Conservation (phyloP, 73 alveolate genomes). For the Blepharisma japonicum region DNA sequence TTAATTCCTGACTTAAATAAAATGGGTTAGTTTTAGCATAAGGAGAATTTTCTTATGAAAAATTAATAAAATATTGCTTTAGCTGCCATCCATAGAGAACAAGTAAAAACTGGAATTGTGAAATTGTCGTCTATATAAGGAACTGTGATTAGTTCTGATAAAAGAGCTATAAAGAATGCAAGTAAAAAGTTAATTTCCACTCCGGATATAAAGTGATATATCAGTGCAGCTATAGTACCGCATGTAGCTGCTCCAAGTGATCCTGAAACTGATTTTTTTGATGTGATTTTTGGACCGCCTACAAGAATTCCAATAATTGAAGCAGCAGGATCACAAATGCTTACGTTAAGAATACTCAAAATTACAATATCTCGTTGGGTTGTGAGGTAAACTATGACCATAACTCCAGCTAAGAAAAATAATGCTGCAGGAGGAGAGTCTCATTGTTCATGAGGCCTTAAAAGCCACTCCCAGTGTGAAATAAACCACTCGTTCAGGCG, state of each 20-base stretch:
- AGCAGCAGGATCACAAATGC: conserved; percentile 23
- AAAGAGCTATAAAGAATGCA: not conserved
- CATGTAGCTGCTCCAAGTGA: conserved; percentile 19
- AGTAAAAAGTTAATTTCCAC: not conserved
- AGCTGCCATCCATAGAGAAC: not conserved
- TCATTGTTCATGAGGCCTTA: conserved; percentile 11
- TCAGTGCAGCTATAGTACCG: not conserved
- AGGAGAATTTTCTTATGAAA: not conserved
- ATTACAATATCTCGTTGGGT: not conserved
- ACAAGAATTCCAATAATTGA: not conserved
- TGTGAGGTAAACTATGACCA: not conserved
- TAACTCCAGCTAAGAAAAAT: conserved; percentile 7
- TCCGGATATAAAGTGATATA: not conserved
- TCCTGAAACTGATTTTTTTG: conserved; percentile 10
- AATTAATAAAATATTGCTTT: not conserved
- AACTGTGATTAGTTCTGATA: conserved; percentile 1
- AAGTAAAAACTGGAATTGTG: conserved; percentile 22
- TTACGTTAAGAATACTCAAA: not conserved
- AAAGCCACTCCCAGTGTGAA: not conserved
- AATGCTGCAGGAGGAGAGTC: conserved; percentile 20
- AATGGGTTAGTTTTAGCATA: not conserved
- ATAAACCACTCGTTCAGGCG: not conserved
- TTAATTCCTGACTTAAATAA: not conserved
- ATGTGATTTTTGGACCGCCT: not conserved
- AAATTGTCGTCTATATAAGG: conserved; percentile 11